These are phyloP conservation scores for Solanum infundibuliforme DNA, from an alignment of 257 asterid species.

Conservation along the genomic window DNA sequence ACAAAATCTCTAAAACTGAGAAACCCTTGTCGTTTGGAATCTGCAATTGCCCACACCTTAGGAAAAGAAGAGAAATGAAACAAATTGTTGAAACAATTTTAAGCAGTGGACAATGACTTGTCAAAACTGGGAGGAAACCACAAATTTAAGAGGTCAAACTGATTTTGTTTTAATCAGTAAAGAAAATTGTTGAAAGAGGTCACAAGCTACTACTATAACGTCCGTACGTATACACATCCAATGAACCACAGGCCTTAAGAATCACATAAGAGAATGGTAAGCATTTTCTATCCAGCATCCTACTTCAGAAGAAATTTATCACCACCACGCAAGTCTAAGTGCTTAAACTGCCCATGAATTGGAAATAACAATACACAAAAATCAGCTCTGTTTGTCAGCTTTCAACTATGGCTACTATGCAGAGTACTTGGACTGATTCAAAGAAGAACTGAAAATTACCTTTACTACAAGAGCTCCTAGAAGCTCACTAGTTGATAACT, in stretches of 20 bases:
- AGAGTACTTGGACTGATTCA: background rate
- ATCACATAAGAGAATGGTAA: background rate
- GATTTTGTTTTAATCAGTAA: background rate
- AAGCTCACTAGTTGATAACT: background rate
- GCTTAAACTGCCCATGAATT: background rate
- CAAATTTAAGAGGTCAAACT: background rate
- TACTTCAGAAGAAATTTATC: background rate
- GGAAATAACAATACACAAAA: background rate
- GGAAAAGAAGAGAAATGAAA: background rate
- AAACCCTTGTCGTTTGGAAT: conserved; percentile 87
- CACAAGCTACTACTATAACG: background rate
- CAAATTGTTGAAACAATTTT: background rate
- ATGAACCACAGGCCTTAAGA: background rate
- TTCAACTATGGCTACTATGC: background rate
- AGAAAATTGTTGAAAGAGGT: background rate
- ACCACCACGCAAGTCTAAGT: background rate
- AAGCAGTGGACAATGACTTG: background rate
- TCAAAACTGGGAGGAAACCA: background rate
- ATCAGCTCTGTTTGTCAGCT: background rate
- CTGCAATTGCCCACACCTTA: conserved; percentile 96
- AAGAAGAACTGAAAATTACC: background rate
- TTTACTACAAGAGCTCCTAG: background rate
- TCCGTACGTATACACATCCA: background rate
- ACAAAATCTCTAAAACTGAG: conserved; percentile 84
- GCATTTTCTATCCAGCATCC: background rate